A percentile compares a stretch with the other conserved stretches of the same genome.
phyloP scores from a whole-genome alignment of 495 filamentous ascomycete species.

The Penicillium parvum region DNA sequence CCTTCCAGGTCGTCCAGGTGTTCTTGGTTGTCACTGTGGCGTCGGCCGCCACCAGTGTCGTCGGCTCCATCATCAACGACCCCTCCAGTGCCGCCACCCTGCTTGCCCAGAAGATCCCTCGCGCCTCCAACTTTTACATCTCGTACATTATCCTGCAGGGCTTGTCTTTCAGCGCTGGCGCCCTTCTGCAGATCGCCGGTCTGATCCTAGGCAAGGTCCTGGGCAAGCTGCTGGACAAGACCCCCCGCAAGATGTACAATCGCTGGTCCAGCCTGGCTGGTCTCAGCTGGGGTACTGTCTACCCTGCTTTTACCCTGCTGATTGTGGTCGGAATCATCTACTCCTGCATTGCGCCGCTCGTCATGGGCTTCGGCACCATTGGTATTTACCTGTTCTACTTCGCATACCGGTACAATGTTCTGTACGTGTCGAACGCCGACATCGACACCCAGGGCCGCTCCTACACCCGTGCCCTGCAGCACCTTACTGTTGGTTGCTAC shows the following conservation, averaged over 20 bases:
- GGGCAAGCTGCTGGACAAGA: constrained; percentile 65
- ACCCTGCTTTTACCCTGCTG: constrained; percentile 82
- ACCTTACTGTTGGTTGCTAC: constrained; percentile 85
- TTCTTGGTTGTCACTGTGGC: constrained; percentile 84
- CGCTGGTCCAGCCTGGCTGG: constrained; percentile 61
- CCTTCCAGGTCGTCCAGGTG: constrained; percentile 91
- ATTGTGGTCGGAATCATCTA: constrained; percentile 82
- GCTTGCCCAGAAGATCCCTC: constrained; percentile 72
- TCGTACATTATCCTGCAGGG: constrained; percentile 94
- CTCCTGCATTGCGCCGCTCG: constrained; percentile 83
- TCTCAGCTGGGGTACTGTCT: constrained; percentile 82
- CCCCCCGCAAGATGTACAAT: constrained; percentile 71
- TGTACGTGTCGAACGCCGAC: constrained; percentile 79
- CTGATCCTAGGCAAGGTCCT: constrained; percentile 73
- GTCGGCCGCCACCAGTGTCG: constrained; percentile 57
- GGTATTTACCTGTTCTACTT: constrained; percentile 86
- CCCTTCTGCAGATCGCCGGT: constrained; percentile 72
- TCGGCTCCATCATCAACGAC: constrained; percentile 56
- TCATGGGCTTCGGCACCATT: constrained; percentile 80
- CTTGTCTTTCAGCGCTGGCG: constrained; percentile 70
- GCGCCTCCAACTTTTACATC: constrained; percentile 89
- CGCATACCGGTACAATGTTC: constrained; percentile 90
- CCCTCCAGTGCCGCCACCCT: constrained; percentile 58
- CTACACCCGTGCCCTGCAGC: constrained; percentile 87
- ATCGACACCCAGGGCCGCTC: constrained; percentile 90